phyloP scores from a whole-genome alignment of 2,329 filamentous ascomycete genomes.

The Cladophialophora exuberans region DNA sequence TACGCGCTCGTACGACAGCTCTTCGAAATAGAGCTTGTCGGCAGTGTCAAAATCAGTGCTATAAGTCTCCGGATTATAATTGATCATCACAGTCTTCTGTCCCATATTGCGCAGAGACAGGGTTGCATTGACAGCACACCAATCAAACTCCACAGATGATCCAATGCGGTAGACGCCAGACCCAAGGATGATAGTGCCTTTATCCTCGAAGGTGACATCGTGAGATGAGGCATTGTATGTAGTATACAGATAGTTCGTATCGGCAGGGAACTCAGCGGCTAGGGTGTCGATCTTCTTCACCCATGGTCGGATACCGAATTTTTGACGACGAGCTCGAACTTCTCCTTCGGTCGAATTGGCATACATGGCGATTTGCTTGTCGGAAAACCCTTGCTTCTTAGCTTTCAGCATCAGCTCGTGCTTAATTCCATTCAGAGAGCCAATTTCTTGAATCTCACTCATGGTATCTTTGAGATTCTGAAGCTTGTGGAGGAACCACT shows the following conservation, averaged over 20 bases:
- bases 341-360: conserved; percentile 86
- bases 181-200: conserved; percentile 85
- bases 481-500: conserved; percentile 98
- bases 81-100: conserved; percentile 98
- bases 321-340: conserved; percentile 80
- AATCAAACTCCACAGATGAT: conserved; percentile 97
- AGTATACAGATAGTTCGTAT: conserved; percentile 96
- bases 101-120: conserved; percentile 81
- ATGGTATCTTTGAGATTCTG: conserved; percentile 95
- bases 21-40: conserved; percentile 94
- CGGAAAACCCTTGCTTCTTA: conserved; percentile 97
- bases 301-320: conserved; percentile 89
- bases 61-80: conserved; percentile 83
- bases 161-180: conserved; percentile 98
- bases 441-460: conserved; percentile 80
- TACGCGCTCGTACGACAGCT: conserved; percentile 93
- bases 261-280: conserved; percentile 91
- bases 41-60: conserved; percentile 85
- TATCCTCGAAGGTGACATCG: conserved; percentile 91
- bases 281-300: conserved; percentile 99
- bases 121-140: conserved; percentile 92
- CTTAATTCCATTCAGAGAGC: conserved; percentile 80
- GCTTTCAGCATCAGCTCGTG: conserved; percentile 86
- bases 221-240: conserved; percentile 96
- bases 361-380: conserved; percentile 87